These are phyloP conservation scores for Saccharomyces hybrid DNA, from an alignment of 1,139 yeast species.

Conservation along the genomic window DNA sequence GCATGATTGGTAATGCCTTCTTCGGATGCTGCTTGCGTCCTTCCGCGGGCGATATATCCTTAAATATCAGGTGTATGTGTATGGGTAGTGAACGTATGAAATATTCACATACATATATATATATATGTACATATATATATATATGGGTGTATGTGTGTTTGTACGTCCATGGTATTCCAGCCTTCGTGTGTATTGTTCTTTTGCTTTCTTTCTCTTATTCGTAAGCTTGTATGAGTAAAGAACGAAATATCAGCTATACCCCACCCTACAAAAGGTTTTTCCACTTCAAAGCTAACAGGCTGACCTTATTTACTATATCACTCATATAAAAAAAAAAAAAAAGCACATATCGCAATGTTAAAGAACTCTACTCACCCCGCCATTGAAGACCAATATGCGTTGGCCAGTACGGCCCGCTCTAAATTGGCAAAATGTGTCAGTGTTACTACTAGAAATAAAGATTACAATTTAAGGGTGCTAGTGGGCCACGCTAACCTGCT, in stretches of 20 bases:
- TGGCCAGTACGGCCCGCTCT: conserved; percentile 20
- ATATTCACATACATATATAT: too few species aligned
- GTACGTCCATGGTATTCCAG: not conserved
- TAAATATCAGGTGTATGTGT: not conserved
- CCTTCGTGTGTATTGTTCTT: not conserved
- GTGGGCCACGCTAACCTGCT: conserved; percentile 28
- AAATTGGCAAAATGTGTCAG: conserved; percentile 19
- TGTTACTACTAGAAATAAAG: conserved; percentile 12
- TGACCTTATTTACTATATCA: not conserved
- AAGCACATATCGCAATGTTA: not conserved
- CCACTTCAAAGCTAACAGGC: not conserved
- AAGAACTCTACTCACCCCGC: conserved; percentile 9
- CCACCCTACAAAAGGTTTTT: not conserved
- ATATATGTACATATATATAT: not conserved
- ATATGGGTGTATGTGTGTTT: not conserved
- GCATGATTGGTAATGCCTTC: not conserved
- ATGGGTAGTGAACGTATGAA: not conserved
- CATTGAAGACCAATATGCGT: conserved; percentile 17
- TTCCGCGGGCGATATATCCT: conserved; percentile 1
- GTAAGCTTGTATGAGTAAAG: not conserved
- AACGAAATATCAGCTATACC: not conserved
- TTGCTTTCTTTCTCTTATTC: not conserved
- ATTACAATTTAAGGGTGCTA: conserved; percentile 22
- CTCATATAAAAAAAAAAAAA: not conserved
- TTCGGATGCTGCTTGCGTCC: not conserved